Conservation (phyloP, 2,329 filamentous ascomycete genomes). For the Lasiodiplodia sp. region DNA sequence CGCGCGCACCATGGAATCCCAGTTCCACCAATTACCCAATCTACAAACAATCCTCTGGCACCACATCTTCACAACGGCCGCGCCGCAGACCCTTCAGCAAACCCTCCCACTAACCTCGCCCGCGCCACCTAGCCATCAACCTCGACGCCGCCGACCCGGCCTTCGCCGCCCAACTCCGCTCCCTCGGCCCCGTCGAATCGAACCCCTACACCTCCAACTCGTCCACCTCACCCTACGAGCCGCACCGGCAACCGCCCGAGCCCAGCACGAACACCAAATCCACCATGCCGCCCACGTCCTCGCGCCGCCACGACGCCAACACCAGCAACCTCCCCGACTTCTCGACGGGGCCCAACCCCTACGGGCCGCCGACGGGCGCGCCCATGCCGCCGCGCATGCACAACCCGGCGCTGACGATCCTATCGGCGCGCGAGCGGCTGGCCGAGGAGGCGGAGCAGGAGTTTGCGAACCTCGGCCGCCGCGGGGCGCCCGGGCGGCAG, state of each 20-base stretch:
- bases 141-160: conserved; percentile 67
- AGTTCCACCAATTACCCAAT: background rate
- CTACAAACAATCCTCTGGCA: no score
- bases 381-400: conserved; percentile 39
- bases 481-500: conserved; percentile 50
- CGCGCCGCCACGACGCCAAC: conserved; percentile 33
- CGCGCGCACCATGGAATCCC: background rate
- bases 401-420: conserved; percentile 64
- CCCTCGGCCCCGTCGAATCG: conserved; percentile 65
- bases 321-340: conserved; percentile 29
- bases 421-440: conserved; percentile 60
- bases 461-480: conserved; percentile 53
- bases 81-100: background rate
- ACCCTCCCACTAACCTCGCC: background rate
- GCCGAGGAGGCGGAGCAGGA: conserved; percentile 63
- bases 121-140: conserved; percentile 58
- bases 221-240: conserved; percentile 56
- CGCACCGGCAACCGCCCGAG: background rate
- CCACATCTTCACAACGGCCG: no score
- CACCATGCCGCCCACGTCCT: background rate
- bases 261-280: background rate
- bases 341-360: conserved; percentile 31
- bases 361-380: conserved; percentile 35
- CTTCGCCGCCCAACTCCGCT: conserved; percentile 82
- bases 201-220: conserved; percentile 64